phyloP scores from a whole-genome alignment of 2,329 filamentous ascomycete genomes.

The Penicillium psychrosexuale region DNA sequence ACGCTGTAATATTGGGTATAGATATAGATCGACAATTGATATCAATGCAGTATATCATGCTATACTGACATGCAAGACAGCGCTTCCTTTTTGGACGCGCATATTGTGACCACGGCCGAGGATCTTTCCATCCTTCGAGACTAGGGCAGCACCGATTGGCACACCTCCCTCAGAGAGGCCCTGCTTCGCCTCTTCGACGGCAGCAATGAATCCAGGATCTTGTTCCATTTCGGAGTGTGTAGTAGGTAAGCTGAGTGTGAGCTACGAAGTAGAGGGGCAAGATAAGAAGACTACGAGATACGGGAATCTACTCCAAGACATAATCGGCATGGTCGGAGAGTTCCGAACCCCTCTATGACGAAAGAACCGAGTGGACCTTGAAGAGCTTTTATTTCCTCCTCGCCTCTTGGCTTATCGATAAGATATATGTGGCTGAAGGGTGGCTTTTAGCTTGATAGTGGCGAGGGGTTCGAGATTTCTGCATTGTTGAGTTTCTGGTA shows the following conservation, averaged over 20 bases:
- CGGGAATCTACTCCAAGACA: background rate
- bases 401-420: constrained; percentile 27
- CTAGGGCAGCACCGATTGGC: constrained; percentile 59
- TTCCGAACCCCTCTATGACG: constrained; percentile 13
- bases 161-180: constrained; percentile 58
- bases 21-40: background rate
- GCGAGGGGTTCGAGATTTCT: constrained; percentile 4
- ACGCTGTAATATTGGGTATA: background rate
- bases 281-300: background rate
- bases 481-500: background rate
- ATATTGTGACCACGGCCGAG: constrained; percentile 72
- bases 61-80: constrained; percentile 65
- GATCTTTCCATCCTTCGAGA: constrained; percentile 67
- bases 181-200: constrained; percentile 56
- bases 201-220: constrained; percentile 55
- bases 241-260: background rate
- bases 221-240: constrained; percentile 31
- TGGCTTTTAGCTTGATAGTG: constrained; percentile 5
- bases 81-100: constrained; percentile 68
- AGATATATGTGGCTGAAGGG: constrained; percentile 11
- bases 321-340: constrained; percentile 12
- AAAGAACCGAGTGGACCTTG: constrained; percentile 7
- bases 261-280: background rate
- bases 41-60: background rate
- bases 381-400: constrained; percentile 12